A percentile compares a stretch with the other conserved stretches of the same genome.
phyloP scores from a whole-genome alignment of 2,329 filamentous ascomycete species.

The Verticillium dahliae region DNA sequence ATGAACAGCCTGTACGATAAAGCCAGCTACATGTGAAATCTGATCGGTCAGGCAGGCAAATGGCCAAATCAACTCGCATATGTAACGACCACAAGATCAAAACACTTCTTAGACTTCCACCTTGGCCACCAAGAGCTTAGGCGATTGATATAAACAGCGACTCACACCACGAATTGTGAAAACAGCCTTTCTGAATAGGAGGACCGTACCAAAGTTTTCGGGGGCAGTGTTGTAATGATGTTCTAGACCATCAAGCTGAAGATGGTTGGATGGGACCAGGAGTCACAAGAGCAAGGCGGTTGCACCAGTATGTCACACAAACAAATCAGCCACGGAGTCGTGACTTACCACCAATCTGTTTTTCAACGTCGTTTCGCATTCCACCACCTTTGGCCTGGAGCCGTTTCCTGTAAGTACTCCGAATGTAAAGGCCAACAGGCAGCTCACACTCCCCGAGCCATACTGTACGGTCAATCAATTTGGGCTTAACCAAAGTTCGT shows the following conservation, averaged over 20 bases:
- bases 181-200: no score
- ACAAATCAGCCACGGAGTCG: conserved; percentile 44
- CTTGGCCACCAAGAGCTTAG: no score
- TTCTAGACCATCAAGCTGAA: conserved; percentile 38
- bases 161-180: no score
- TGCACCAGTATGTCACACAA: conserved; percentile 47
- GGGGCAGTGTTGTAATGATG: conserved; percentile 13
- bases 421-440: not conserved
- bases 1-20: no score
- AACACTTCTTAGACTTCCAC: no score
- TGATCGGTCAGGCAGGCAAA: no score
- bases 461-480: conserved; percentile 54
- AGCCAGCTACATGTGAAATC: no score
- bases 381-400: conserved; percentile 39
- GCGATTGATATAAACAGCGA: no score
- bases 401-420: conserved; percentile 29
- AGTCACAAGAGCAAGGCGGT: conserved; percentile 33
- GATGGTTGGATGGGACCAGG: conserved; percentile 56
- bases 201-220: no score
- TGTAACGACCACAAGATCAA: no score
- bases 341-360: conserved; percentile 33
- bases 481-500: conserved; percentile 52
- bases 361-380: conserved; percentile 10
- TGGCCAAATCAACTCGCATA: no score
- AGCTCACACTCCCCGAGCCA: conserved; percentile 17